These are phyloP conservation scores for Lodderomyces oxycetoniae DNA, from an alignment of 1,139 yeast genomes.

Conservation along the genomic window DNA sequence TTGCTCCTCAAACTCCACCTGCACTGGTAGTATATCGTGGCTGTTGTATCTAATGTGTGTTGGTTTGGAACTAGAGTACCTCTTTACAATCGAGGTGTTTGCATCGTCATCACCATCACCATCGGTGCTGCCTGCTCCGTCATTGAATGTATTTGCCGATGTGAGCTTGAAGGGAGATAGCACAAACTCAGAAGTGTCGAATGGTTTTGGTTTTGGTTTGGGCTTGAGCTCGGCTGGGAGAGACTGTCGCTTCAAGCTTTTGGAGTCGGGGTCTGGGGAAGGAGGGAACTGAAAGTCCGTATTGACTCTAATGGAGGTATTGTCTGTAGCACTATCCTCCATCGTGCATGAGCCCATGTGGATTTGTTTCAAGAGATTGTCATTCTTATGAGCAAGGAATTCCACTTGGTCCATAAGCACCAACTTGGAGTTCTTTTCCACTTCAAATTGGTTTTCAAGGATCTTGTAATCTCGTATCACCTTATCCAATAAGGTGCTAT, in stretches of 20 bases:
- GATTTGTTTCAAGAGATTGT: constrained; percentile 17
- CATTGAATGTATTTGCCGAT: constrained; percentile 2
- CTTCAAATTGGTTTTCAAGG: constrained; percentile 39
- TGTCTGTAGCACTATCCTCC: constrained; percentile 3
- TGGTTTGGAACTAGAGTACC: constrained; percentile 31
- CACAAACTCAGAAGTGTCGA: constrained; percentile 28
- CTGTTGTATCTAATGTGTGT: constrained; percentile 40
- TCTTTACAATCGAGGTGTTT: constrained; percentile 5
- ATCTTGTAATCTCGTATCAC: constrained; percentile 35
- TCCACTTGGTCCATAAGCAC: constrained; percentile 54
- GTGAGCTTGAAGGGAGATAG: constrained; percentile 40
- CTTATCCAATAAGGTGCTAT: constrained; percentile 25
- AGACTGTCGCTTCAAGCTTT: constrained; percentile 26
- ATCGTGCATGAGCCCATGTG: no score
- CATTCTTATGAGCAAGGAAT: constrained; percentile 39
- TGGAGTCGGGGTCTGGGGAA: constrained; percentile 31
- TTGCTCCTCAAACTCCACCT: constrained; percentile 38
- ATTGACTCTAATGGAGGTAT: constrained; percentile 19
- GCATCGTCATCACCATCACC: constrained; percentile 3
- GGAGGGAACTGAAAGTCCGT: constrained; percentile 31
- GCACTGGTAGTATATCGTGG: constrained; percentile 43
- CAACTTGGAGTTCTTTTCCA: constrained; percentile 48
- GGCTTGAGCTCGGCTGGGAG: constrained; percentile 29
- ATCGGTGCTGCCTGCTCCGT: constrained; percentile 1
- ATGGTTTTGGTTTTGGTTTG: constrained; percentile 17